Evolutionary conservation across 202 grass and related monocot genomes (phyloP).

Genomic region (Dendrocalamus latiflorus): DNA sequence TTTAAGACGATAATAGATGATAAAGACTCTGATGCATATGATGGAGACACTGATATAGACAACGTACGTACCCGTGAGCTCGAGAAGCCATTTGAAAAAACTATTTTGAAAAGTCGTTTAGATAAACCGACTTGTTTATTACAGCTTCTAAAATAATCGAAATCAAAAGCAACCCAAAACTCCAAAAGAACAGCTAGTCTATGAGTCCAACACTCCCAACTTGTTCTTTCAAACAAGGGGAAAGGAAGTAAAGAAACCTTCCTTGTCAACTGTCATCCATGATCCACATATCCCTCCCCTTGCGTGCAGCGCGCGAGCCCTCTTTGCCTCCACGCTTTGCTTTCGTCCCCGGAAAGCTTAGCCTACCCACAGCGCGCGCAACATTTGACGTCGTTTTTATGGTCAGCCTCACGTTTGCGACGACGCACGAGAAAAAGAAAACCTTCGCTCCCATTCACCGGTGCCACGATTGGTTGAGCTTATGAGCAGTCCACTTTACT

Average conservation of each 20-base stretch:
- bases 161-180: no score
- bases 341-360: not conserved
- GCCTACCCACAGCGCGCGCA: not conserved
- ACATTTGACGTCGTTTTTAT: not conserved
- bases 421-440: not conserved
- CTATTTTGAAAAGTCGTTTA: no score
- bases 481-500: not conserved
- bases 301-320: conserved; percentile 3
- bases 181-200: not conserved
- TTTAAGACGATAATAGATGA: no score
- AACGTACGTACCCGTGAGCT: accelerated
- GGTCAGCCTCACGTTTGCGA: conserved; percentile 2
- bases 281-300: no score
- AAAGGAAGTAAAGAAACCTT: no score
- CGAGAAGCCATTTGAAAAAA: no score
- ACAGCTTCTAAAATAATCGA: no score
- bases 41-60: no score
- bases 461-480: not conserved
- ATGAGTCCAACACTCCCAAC: not conserved
- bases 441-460: no score
- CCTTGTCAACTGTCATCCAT: no score
- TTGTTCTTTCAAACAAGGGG: not conserved
- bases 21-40: no score
- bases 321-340: conserved; percentile 9
- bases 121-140: no score